Base-by-base conservation (phyloP, 768 basidiomycete species). In the Tricholoma sp. region DNA sequence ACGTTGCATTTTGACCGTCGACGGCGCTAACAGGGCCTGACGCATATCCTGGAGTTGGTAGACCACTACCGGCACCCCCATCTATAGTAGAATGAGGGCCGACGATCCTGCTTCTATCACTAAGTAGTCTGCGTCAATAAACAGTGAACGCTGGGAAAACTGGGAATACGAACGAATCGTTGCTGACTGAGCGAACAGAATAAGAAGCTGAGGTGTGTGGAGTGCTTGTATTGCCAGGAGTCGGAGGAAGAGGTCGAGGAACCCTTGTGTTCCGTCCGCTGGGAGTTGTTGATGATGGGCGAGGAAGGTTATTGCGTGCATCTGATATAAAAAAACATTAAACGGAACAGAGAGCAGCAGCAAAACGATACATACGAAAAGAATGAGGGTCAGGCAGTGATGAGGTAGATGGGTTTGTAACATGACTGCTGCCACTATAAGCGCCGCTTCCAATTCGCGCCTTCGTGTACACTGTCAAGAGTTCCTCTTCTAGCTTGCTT, bases 401-500 rank as follows among this genome's bases (percentile, higher is more conserved):
- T 24, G 52, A 53, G 9, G 36, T 37, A 10, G 51, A 42, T 17
- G 51, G 39, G 6, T 52, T 29, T 24, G 28, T 29, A 18, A 17
- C 29, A 52, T 41, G 29, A 33, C 17, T 39, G 24, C 42, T 39
- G 20, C 39, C n/a, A 47, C 41, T 32, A 10, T 29, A 41, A n/a
- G 37, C 52, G 42, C 42, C 52, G n/a, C 32, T 44, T 44, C 17
- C 51, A 11, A 33, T 24, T 29, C 36, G 37, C 31, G 36, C 52
- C 49, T 50, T 79, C 71, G 50, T 73, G 59, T 82, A 82, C 50
- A 77, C 79, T 42, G 75, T 74, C 64, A 77, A 77, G 29, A 82
- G 80, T 62, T 84, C 80, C 57, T 81, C 74, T 66, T 83, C 84
- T 48, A 83, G 75, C 56, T 80, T 76, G 32, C 81, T 77, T 15